Evolutionary conservation across 2,329 filamentous ascomycete genomes (phyloP).

Genomic region (Emmonsia crescens): DNA sequence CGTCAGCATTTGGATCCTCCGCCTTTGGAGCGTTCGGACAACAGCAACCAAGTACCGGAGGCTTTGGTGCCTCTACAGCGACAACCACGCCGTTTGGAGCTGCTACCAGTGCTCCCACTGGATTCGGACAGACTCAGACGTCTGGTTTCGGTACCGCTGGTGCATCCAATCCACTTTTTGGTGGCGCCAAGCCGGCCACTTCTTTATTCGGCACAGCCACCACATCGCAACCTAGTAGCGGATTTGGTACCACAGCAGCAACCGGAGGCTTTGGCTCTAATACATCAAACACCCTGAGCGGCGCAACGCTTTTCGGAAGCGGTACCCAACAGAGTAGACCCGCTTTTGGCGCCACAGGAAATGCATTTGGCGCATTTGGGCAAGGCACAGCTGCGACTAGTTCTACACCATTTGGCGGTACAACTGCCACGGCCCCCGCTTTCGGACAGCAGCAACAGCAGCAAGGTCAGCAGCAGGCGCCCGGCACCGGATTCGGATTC

Average conservation of each 20-base stretch:
- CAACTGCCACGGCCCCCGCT: slow-evolving; percentile 28
- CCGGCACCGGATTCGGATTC: slow-evolving; percentile 33
- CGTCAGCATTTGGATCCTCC: slow-evolving; percentile 68
- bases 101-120: slow-evolving; percentile 27
- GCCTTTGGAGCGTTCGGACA: slow-evolving; percentile 42
- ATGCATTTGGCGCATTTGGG: slow-evolving; percentile 31
- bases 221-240: slow-evolving; percentile 23
- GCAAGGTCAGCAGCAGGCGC: slow-evolving; percentile 21
- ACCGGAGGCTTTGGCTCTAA: slow-evolving; percentile 26
- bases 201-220: slow-evolving; percentile 26
- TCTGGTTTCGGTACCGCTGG: slow-evolving; percentile 28
- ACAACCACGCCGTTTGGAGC: slow-evolving; percentile 32
- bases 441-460: slow-evolving; percentile 29
- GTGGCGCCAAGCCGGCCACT: slow-evolving; percentile 32
- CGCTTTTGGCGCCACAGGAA: slow-evolving; percentile 27
- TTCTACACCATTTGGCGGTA: slow-evolving; percentile 31
- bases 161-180: slow-evolving; percentile 32
- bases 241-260: slow-evolving; percentile 30
- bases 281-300: slow-evolving; percentile 16
- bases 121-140: slow-evolving; percentile 35
- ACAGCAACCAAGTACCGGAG: slow-evolving; percentile 26
- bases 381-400: slow-evolving; percentile 24
- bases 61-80: slow-evolving; percentile 32
- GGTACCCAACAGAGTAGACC: slow-evolving; percentile 27
- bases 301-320: slow-evolving; percentile 24